Conservation (phyloP, 768 basidiomycete genomes). For the Mrakia frigida region DNA sequence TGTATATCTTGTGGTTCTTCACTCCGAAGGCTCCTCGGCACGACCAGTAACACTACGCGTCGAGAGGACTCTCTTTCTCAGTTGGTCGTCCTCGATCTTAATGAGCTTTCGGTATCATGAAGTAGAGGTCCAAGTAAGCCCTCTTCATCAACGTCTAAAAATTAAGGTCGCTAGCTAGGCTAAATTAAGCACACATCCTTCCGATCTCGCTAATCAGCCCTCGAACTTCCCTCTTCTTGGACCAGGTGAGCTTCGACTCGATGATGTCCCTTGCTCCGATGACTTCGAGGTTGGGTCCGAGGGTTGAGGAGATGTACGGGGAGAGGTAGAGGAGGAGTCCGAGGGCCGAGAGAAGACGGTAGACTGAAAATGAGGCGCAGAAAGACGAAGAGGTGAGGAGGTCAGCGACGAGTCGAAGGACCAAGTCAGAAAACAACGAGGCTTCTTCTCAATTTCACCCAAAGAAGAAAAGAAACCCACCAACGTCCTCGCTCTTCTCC, state of each 20-base stretch:
- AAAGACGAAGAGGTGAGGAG: conserved; percentile 4
- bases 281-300: conserved; percentile 62
- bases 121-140: too few relatives aligned
- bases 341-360: conserved; percentile 73
- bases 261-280: conserved; percentile 58
- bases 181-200: conserved; percentile 17
- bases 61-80: too few relatives aligned
- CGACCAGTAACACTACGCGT: background rate
- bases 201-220: conserved; percentile 21
- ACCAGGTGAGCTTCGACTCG: conserved; percentile 52
- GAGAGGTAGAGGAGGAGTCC: conserved; percentile 71
- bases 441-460: too few relatives aligned
- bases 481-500: conserved; percentile 68
- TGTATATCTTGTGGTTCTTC: conserved; percentile 9
- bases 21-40: conserved; percentile 9
- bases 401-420: background rate
- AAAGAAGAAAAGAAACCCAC: conserved; percentile 50
- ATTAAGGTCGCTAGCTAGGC: too few relatives aligned
- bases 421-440: too few relatives aligned
- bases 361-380: conserved; percentile 51
- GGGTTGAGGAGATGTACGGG: conserved; percentile 57
- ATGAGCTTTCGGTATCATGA: too few relatives aligned
- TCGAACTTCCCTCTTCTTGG: conserved; percentile 49
- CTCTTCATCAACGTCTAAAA: too few relatives aligned
- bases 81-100: too few relatives aligned